Conservation (phyloP, 306 rosid genomes). For the Begonia loranthoides region DNA sequence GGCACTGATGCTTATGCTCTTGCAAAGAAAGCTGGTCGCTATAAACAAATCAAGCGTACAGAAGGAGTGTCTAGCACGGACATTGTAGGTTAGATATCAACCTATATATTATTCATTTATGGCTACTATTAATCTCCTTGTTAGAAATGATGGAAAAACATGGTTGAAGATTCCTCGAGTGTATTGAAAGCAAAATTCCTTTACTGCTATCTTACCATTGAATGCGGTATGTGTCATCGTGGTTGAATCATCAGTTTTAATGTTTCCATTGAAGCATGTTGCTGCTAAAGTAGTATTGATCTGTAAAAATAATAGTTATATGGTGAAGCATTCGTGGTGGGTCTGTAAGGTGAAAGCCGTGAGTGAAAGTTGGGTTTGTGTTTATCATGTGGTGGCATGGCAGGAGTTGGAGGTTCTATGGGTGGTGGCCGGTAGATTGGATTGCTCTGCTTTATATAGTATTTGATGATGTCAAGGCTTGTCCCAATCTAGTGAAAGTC, state of each 20-base stretch:
- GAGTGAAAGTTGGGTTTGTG: neutral
- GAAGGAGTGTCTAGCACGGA: conserved; percentile 58
- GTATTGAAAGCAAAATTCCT: neutral
- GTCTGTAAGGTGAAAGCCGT: neutral
- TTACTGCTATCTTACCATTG: neutral
- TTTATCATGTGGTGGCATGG: too few relatives aligned
- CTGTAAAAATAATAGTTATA: too few relatives aligned
- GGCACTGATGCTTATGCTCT: conserved; percentile 56
- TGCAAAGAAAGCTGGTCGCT: conserved; percentile 56
- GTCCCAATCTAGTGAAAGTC: too few relatives aligned
- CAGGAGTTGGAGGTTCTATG: neutral
- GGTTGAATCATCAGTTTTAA: neutral
- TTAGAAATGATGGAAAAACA: too few relatives aligned
- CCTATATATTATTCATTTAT: neutral
- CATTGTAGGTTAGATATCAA: conserved; percentile 38
- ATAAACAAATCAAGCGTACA: conserved; percentile 53
- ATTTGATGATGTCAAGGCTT: too few relatives aligned
- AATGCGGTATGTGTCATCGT: neutral
- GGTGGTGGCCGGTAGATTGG: neutral
- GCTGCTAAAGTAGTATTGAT: too few relatives aligned
- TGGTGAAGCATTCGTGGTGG: neutral
- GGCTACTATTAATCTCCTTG: too few relatives aligned
- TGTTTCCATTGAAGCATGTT: too few relatives aligned
- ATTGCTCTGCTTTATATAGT: neutral
- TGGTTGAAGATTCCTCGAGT: neutral